Evolutionary conservation across 2,329 filamentous ascomycete species (phyloP), one percentile per base, ranked within the genome.

Genomic region (Pseudocercospora crystallina): DNA sequence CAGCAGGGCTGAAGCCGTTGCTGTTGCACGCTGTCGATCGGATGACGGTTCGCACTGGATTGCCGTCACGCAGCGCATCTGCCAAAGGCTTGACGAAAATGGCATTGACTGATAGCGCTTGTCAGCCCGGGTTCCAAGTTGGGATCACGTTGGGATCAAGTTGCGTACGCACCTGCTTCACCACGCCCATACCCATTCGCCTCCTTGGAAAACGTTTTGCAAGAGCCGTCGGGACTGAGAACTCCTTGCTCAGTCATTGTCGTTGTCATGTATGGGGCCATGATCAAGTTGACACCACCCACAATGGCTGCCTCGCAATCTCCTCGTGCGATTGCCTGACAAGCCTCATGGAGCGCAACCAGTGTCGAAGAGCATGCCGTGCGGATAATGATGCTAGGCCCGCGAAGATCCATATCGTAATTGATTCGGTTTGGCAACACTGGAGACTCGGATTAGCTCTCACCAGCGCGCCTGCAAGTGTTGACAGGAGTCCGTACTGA

Each of bases 121-220:
- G n/a, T n/a, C n/a, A n/a, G n/a, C n/a, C n/a, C n/a, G n/a, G n/a
- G n/a, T n/a, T n/a, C n/a, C n/a, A n/a, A n/a, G n/a, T n/a, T n/a
- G n/a, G n/a, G n/a, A n/a, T n/a, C n/a, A n/a, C n/a, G n/a, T n/a
- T n/a, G n/a, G n/a, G n/a, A n/a, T n/a, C n/a, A n/a, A n/a, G n/a
- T n/a, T n/a, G n/a, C n/a, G n/a, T n/a, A n/a, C n/a, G n/a, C n/a
- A n/a, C n/a, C n/a, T n/a, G 78, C 80, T 42, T 84, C 81, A 11
- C 76, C 78, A 0, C 79, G 72, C 20, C 69, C 77, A 61, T 72
- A 80, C 7, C 78, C 79, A 57, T 80, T 66, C 0, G 76, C 79
- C 2, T 61, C 59, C 1, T 59, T 65, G 8, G 57, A 51, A 47
- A 69, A 72, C 5, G 62, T 66, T 10, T 48, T 46, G 35, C 51